Evolutionary conservation across 2,329 filamentous ascomycete species (phyloP), one percentile per base, ranked within the genome.

Genomic region (Whalleya microplaca): DNA sequence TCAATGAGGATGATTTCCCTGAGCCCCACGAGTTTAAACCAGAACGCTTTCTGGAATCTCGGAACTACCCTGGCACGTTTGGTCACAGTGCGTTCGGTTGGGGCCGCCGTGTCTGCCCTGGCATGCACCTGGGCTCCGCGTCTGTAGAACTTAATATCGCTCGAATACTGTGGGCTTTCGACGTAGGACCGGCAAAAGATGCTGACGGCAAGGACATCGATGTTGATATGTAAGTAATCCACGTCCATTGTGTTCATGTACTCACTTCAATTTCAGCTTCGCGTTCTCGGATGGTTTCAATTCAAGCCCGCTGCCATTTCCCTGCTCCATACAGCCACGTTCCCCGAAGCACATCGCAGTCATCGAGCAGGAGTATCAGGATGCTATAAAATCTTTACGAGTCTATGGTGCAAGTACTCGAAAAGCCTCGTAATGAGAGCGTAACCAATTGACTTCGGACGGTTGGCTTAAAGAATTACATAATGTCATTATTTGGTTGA

Each of bases 151-250:
- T 81, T 1, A 76, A 73, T 43, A 76, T 82, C 19, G 73, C 80
- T 0, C 75, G 78, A 2, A 69, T 82, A 0, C 65, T 87, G 0
- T 87, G 83, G 84, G 82, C 75, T 0, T 85, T 84, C 51, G 64
- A 79, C 0, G 66, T 80, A 5, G 58, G 56, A 0, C 69, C 70
- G 0, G 72, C 63, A 1, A 69, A 67, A 48, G 62, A 73, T 5
- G 62, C 64, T 10, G 66, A 68, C 10, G 72, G 70, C 0, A 56
- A 61, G 9, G 61, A 73, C 1, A 56, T 75, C 10, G 73, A 75
- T 0, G 73, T 73, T 1, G 74, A 78, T 27, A 76, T 76, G 75
- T 76, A 21, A 71, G 72, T 59, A 1, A 16, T 42, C 14, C 10
- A 4, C 16, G 16, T 27, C 37, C 27, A 19, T n/a, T 10, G 21